Conservation (phyloP, 495 filamentous ascomycete genomes). For the Penicillium tannophilum region DNA sequence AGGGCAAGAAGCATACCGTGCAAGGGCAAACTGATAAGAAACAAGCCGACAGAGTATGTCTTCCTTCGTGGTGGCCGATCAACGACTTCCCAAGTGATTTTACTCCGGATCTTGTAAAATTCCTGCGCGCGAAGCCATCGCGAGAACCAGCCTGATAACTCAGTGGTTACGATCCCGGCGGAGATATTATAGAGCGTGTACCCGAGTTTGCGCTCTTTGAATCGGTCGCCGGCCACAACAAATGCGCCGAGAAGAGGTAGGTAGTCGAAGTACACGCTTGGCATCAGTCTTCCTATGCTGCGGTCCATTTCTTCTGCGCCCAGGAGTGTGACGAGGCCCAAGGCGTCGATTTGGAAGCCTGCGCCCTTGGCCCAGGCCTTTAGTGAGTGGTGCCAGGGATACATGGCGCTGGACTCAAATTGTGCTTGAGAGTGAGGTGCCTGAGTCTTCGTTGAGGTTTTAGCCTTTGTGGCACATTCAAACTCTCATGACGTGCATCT, state of each 20-base stretch:
- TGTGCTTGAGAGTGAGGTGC: background rate
- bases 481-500: background rate
- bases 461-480: background rate
- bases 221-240: slow-evolving; percentile 12
- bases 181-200: slow-evolving; percentile 19
- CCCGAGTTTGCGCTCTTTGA: slow-evolving; percentile 14
- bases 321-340: slow-evolving; percentile 21
- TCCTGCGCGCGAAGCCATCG: slow-evolving; percentile 18
- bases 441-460: background rate
- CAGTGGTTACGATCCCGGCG: slow-evolving; percentile 16
- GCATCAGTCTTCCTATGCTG: slow-evolving; percentile 15
- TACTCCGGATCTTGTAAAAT: slow-evolving; percentile 13
- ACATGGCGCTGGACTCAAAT: slow-evolving; percentile 4
- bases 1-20: slow-evolving; percentile 11
- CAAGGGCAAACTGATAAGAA: slow-evolving; percentile 9
- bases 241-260: slow-evolving; percentile 19
- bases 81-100: slow-evolving; percentile 11
- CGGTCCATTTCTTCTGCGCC: slow-evolving; percentile 18
- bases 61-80: slow-evolving; percentile 8
- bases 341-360: slow-evolving; percentile 17
- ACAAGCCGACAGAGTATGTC: slow-evolving; percentile 5
- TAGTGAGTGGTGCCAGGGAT: slow-evolving; percentile 14
- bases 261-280: slow-evolving; percentile 16
- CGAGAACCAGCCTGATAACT: slow-evolving; percentile 22
- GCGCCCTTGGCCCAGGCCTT: slow-evolving; percentile 13